A percentile compares a stretch with the other conserved stretches of the same genome.
phyloP scores from a whole-genome alignment of 768 basidiomycete genomes.

The Xerocomellus amylosporus region DNA sequence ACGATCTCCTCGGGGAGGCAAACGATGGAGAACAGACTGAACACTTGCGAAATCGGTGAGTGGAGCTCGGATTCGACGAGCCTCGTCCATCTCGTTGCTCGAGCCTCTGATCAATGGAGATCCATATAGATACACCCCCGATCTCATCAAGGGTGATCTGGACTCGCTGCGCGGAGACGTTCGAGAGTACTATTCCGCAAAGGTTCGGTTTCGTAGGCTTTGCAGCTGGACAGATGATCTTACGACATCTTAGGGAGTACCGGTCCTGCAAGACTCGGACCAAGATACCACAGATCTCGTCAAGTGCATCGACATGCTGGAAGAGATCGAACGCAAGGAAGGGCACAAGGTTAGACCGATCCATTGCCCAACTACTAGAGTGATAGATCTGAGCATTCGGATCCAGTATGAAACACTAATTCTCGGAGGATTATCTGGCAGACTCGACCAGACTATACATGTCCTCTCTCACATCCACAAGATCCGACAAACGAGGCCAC shows the following conservation, averaged over 20 bases:
- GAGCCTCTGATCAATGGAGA: background rate
- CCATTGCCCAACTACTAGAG: background rate
- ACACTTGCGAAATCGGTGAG: constrained; percentile 20
- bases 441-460: constrained; percentile 93
- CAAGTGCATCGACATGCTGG: constrained; percentile 77
- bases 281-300: constrained; percentile 92
- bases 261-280: constrained; percentile 62
- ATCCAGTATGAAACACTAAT: constrained; percentile 66
- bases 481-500: constrained; percentile 55
- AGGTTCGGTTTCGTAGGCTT: constrained; percentile 40
- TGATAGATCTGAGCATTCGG: constrained; percentile 3
- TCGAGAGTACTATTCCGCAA: constrained; percentile 56
- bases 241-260: constrained; percentile 53
- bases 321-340: constrained; percentile 51
- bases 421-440: constrained; percentile 85
- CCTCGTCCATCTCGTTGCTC: background rate
- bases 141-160: constrained; percentile 90
- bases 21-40: constrained; percentile 1
- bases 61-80: background rate
- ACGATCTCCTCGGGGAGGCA: constrained; percentile 44
- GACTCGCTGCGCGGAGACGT: constrained; percentile 86
- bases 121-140: constrained; percentile 62
- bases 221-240: background rate
- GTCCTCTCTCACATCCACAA: constrained; percentile 84
- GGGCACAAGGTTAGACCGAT: constrained; percentile 35